Base-by-base conservation (phyloP, 1,284 basidiomycete species). In the Sporisorium iseilematis-ciliati region DNA sequence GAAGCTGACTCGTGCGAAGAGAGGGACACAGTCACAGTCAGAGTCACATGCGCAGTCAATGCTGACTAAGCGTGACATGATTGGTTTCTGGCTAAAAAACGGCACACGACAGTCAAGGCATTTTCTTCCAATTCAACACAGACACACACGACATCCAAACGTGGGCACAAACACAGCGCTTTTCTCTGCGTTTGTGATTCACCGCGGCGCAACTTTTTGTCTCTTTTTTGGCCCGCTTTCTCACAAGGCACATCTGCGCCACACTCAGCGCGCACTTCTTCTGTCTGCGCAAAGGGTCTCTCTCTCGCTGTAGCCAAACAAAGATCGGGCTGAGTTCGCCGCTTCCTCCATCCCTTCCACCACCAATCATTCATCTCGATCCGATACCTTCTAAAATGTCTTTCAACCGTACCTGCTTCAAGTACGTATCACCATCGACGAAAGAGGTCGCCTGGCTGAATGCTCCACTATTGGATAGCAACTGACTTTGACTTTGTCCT, bases 391-490 rank as follows among this genome's bases (percentile, higher is more conserved):
- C n/a, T 55, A 69, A 42, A 31, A 76, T 76, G 74, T 72, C 74
- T 57, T 73, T 57, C 74, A 65, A 65, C 65, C 72, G 77, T 70
- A 75, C 64, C 65, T 78, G 77, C 73, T 78, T 73, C 73, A 78
- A 78, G 73, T 78, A 45, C 65, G 76, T 75, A 16, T 5, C 20
- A 8, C 5, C 14, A 10, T 26, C 25, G 12, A 14, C 23, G 10
- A 7, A 26, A 23, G 23, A 46, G 16, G 16, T 12, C 35, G 3
- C 14, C 38, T 23, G 20, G 51, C 51, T n/a, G n/a, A 38, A 6
- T 5, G 7, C 26, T 3, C 12, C 12, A 23, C 20, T 26, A 21
- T 1, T 20, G 31, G 14, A 25, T 7, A n/a, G 35, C 40, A 20
- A 49, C 56, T 64, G 46, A 60, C 53, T 16, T 43, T 14, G 6